Conservation (phyloP, 1,284 basidiomycete species). For the Ustilago tritici region DNA sequence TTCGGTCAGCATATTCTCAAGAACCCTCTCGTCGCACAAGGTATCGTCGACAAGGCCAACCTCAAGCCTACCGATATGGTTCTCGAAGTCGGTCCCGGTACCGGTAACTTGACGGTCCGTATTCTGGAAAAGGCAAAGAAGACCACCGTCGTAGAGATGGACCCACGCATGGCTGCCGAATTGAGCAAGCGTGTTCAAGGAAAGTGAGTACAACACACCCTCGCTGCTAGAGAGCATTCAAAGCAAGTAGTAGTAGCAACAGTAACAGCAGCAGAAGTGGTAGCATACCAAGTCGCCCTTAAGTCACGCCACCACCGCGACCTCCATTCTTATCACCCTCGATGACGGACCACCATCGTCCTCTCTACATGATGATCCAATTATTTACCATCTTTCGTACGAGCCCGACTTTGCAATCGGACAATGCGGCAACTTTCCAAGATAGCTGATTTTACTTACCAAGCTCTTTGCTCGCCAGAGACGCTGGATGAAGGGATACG, state of each 20-base stretch:
- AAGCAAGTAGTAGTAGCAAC: slow-evolving; percentile 4
- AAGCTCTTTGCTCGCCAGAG: neutral
- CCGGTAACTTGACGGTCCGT: slow-evolving; percentile 93
- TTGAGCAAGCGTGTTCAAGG: slow-evolving; percentile 97
- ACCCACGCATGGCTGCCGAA: slow-evolving; percentile 98
- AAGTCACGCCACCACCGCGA: neutral
- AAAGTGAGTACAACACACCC: slow-evolving; percentile 78
- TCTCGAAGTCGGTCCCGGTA: slow-evolving; percentile 97
- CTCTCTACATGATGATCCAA: slow-evolving; percentile 45
- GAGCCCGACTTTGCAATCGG: slow-evolving; percentile 57
- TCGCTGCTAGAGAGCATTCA: neutral
- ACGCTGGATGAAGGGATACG: neutral
- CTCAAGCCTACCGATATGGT: slow-evolving; percentile 94
- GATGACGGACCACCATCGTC: neutral
- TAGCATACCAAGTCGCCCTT: neutral
- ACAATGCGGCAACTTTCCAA: slow-evolving; percentile 57
- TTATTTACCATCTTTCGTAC: slow-evolving; percentile 61
- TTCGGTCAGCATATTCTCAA: slow-evolving; percentile 98
- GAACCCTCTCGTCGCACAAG: slow-evolving; percentile 88
- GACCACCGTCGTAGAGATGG: slow-evolving; percentile 95
- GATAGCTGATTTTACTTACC: slow-evolving; percentile 34
- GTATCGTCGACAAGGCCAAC: slow-evolving; percentile 78
- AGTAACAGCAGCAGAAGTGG: neutral
- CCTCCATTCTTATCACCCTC: neutral
- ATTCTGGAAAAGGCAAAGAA: slow-evolving; percentile 94